Percentiles rank a stretch among this genome's conserved stretches.
These are phyloP conservation scores for Tuber aestivum DNA, from an alignment of 495 filamentous ascomycete genomes.

Conservation along the genomic window DNA sequence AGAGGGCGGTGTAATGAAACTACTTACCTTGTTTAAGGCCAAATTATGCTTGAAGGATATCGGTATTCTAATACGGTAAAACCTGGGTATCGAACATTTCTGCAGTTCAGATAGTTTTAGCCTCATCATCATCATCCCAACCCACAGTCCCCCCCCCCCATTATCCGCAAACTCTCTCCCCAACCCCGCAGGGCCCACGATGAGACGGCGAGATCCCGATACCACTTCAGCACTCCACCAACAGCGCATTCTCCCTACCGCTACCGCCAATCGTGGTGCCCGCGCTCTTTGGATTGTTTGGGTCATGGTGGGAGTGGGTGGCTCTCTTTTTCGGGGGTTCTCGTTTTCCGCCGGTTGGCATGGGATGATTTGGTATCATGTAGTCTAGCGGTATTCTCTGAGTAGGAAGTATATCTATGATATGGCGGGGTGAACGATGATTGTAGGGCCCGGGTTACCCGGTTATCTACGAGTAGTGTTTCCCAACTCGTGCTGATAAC, in stretches of 20 bases:
- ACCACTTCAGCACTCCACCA: slow-evolving; percentile 68
- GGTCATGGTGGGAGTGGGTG: neutral
- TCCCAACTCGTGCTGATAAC: too few species aligned
- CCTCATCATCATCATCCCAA: neutral
- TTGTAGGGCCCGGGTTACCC: neutral
- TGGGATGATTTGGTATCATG: too few species aligned
- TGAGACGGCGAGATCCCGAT: neutral
- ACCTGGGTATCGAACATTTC: neutral
- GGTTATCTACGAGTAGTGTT: too few species aligned
- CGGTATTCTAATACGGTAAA: neutral
- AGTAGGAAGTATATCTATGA: neutral
- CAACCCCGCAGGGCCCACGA: slow-evolving; percentile 9
- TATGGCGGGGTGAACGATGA: neutral
- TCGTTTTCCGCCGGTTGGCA: neutral
- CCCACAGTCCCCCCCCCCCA: neutral
- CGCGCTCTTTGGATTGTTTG: neutral
- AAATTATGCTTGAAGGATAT: neutral
- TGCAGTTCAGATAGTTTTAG: neutral
- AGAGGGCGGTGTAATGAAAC: neutral
- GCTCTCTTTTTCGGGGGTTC: neutral
- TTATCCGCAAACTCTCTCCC: slow-evolving; percentile 47
- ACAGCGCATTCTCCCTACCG: slow-evolving; percentile 58
- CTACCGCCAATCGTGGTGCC: neutral
- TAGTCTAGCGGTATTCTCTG: too few species aligned
- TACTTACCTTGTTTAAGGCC: neutral